Evolutionary conservation across 306 rosid species (phyloP), one percentile per base, ranked within the genome.

Genomic region (Prunus persica): DNA sequence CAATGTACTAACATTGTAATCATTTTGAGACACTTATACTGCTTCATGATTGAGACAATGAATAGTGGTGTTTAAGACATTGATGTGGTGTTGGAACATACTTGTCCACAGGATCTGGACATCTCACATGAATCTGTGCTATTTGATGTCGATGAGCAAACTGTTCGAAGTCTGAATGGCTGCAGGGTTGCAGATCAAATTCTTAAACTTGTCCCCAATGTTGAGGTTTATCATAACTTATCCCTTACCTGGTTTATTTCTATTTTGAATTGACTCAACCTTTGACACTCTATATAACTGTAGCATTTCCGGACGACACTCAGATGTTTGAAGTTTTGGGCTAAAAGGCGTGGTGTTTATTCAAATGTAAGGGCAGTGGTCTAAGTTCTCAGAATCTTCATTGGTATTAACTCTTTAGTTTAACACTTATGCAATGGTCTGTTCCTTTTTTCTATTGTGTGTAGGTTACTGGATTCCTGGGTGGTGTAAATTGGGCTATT

Each of bases 401-500:
- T 79, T 50, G 22, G 56, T 11, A 34, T 45, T 78, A 65, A 18
- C 34, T 28, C 11, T 14, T 73, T 19, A 46, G 60, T 61, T 41
- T 32, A 51, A 41, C 20, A 54, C 34, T 49, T 82, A 51, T n/a
- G 50, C 49, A 20, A n/a, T 79, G 50, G 67, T 65, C 32, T 50
- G 58, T 71, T 56, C 67, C 54, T 72, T 68, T 28, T 54, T 66
- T 76, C 6, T 28, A 32, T 71, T 74, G 50, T 82, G 54, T 82
- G 62, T 79, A 95, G 98, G 97, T 95, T 67, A 95, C 97, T 77
- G 98, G 98, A 70, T 95, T 92, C 84, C 99, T 95, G 78, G 99
- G 99, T 38, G 99, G 99, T 77, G 99, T 95, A 68, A 95, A 95
- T 82, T 95, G 97, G 97, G 99, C 99, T 73, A 88, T 95, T 69